Evolutionary conservation across 768 basidiomycete genomes (phyloP), one percentile per base, ranked within the genome.

Genomic region (Lanmaoa rubissima): DNA sequence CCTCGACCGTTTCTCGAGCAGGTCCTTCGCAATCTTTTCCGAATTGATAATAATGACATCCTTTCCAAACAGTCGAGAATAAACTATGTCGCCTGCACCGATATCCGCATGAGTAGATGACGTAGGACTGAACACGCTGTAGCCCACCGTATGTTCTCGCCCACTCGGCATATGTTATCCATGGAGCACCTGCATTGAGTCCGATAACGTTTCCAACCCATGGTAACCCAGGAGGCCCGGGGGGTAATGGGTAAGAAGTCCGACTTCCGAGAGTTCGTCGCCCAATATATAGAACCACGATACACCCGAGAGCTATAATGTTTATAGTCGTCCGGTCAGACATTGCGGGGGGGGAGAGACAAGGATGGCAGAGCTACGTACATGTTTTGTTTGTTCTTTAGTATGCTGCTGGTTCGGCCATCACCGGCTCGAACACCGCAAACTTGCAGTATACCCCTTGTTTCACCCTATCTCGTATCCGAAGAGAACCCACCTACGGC

Each of bases 31-130:
- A 6, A 42, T 13, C 9, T 28, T 43, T 19, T 61, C 60, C 16
- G 60, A 62, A 14, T 53, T 58, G 21, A 62, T 31, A 39, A 62
- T 52, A 17, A 62, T 58, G 19, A 62, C 21, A 2, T 56, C 59
- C 16, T 44, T 51, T 12, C 59, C 59, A 1, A 58, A 26, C 2
- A 44, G 7, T 4, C 42, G 28, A 17, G 32, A 19, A 32, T 58
- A 49, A 10, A 60, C 17, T 1, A 60, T 17, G 41, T 53, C 51
- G 6, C 60, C 58, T 61, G 35, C 0, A 38, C 1, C 0, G 1
- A 45, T 13, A 40, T 32, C n/a, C 1, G 1, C 8, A 3, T 12
- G 5, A 41, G 12, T 14, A n/a, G 7, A 19, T 6, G 12, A n/a
- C 6, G 1, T 34, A 3, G 31, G 45, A 24, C 5, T 3, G 10